A percentile compares a stretch with the other conserved stretches of the same genome.
phyloP scores from a whole-genome alignment of 352 stramenopile species.

The Phytophthora chlamydospora region DNA sequence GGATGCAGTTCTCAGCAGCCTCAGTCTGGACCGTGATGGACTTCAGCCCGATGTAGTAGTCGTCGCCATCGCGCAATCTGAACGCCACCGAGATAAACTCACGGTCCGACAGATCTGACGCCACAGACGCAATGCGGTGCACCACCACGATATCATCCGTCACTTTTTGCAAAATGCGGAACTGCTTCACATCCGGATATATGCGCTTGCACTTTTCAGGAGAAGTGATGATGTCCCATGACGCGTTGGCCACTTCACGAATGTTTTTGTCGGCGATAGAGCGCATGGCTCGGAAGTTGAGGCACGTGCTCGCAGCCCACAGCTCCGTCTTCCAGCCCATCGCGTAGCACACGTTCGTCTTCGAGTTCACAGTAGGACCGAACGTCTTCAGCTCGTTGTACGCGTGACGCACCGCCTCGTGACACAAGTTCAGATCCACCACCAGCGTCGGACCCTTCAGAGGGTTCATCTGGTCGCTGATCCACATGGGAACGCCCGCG shows the following conservation, averaged over 20 bases:
- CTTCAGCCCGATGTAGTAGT: slow-evolving; percentile 83
- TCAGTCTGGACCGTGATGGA: slow-evolving; percentile 76
- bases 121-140: slow-evolving; percentile 76
- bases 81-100: slow-evolving; percentile 85
- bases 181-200: slow-evolving; percentile 85
- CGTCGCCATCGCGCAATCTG: slow-evolving; percentile 70
- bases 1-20: slow-evolving; percentile 78
- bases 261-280: slow-evolving; percentile 74
- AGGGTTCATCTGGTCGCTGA: slow-evolving; percentile 83
- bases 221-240: slow-evolving; percentile 87
- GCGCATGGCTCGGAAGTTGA: slow-evolving; percentile 75
- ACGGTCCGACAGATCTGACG: slow-evolving; percentile 73
- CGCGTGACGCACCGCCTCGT: slow-evolving; percentile 77
- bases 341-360: slow-evolving; percentile 86
- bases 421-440: slow-evolving; percentile 77
- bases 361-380: slow-evolving; percentile 75
- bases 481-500: slow-evolving; percentile 72
- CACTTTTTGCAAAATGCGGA: slow-evolving; percentile 84
- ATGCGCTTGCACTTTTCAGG: slow-evolving; percentile 85
- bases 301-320: slow-evolving; percentile 76
- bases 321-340: slow-evolving; percentile 89
- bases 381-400: slow-evolving; percentile 85
- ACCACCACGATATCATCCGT: slow-evolving; percentile 85
- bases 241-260: slow-evolving; percentile 69
- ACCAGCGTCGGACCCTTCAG: slow-evolving; percentile 78